These are phyloP conservation scores for Ascobolus immersus DNA, from an alignment of 495 filamentous ascomycete genomes.

Conservation along the genomic window DNA sequence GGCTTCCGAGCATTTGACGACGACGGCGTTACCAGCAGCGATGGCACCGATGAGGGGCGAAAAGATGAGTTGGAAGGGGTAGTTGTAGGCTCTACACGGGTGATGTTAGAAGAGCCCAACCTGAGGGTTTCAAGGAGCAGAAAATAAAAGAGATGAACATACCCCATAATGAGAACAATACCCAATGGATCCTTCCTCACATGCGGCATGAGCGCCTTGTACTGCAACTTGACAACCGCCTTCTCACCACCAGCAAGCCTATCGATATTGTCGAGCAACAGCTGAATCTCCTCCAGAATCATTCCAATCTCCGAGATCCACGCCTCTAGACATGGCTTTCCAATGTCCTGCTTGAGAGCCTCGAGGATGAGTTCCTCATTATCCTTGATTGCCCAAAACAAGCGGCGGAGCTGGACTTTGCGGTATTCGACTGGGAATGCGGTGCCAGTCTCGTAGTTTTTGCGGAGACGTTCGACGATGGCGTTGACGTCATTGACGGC, in stretches of 20 bases:
- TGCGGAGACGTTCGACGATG: background rate
- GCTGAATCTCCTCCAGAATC: constrained; percentile 53
- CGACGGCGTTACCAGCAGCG: constrained; percentile 63
- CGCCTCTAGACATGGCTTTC: constrained; percentile 45
- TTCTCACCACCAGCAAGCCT: constrained; percentile 58
- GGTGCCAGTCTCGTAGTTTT: background rate
- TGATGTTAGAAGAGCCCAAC: constrained; percentile 1
- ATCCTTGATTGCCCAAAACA: constrained; percentile 77
- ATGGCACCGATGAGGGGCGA: constrained; percentile 72
- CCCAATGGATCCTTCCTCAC: constrained; percentile 78
- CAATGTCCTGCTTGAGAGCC: constrained; percentile 48
- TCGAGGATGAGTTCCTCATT: constrained; percentile 39
- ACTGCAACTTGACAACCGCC: constrained; percentile 36
- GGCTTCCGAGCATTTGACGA: constrained; percentile 74
- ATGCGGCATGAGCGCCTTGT: constrained; percentile 40
- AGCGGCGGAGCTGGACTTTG: constrained; percentile 58
- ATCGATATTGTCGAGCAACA: constrained; percentile 45
- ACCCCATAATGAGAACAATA: constrained; percentile 63
- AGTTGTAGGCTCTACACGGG: constrained; percentile 49
- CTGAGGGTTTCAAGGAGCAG: background rate
- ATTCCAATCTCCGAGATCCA: constrained; percentile 44
- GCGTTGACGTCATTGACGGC: background rate
- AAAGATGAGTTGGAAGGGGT: constrained; percentile 55
- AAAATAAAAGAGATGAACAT: constrained; percentile 7
- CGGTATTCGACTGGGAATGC: no score